Conservation (phyloP, 495 filamentous ascomycete species). For the Penicillium verhagenii region DNA sequence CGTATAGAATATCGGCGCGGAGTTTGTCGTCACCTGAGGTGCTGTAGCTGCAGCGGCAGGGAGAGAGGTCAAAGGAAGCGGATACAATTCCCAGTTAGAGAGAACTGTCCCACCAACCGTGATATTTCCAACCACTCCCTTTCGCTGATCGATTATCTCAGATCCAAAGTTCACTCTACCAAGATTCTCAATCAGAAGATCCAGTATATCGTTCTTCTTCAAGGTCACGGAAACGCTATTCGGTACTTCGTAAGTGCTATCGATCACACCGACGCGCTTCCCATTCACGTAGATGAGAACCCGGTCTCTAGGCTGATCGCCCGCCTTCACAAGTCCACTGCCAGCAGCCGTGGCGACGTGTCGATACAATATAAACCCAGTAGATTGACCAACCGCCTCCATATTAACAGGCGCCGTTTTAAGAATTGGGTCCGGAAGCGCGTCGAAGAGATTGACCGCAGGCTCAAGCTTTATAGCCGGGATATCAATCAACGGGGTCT, state of each 20-base stretch:
- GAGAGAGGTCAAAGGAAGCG: slow-evolving; percentile 29
- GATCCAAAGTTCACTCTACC: slow-evolving; percentile 46
- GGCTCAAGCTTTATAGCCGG: slow-evolving; percentile 27
- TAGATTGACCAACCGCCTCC: slow-evolving; percentile 43
- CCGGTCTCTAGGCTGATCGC: slow-evolving; percentile 41
- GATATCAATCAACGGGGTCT: slow-evolving; percentile 31
- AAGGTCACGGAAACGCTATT: slow-evolving; percentile 29
- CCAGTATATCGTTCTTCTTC: slow-evolving; percentile 34
- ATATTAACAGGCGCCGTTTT: slow-evolving; percentile 32
- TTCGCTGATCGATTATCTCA: slow-evolving; percentile 40
- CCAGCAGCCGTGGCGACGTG: slow-evolving; percentile 25
- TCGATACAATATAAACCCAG: slow-evolving; percentile 42
- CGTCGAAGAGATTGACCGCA: slow-evolving; percentile 26
- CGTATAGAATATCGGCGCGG: slow-evolving; percentile 38
- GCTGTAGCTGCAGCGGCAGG: slow-evolving; percentile 14
- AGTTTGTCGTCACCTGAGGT: background rate
- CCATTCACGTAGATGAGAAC: slow-evolving; percentile 47
- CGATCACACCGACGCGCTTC: slow-evolving; percentile 37
- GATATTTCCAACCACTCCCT: slow-evolving; percentile 46
- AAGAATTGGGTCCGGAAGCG: slow-evolving; percentile 17
- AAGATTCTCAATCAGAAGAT: slow-evolving; percentile 47
- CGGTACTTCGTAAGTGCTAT: slow-evolving; percentile 39
- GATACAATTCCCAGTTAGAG: slow-evolving; percentile 38
- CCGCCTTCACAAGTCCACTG: slow-evolving; percentile 31
- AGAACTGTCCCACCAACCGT: slow-evolving; percentile 32